Base-by-base conservation (phyloP, 2,329 filamentous ascomycete genomes). In the Fusarium keratoplasticum region DNA sequence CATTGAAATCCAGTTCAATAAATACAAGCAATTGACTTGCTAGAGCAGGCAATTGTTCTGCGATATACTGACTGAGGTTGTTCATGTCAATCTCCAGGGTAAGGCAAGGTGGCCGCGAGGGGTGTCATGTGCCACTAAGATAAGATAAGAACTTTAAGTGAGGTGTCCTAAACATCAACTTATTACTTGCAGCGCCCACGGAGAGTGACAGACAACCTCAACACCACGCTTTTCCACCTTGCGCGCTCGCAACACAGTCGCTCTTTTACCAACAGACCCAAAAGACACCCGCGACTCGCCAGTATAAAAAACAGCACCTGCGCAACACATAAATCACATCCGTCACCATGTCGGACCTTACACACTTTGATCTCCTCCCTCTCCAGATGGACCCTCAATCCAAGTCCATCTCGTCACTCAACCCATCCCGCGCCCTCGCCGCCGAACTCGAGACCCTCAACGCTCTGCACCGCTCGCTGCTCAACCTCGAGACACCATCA, bases 321-420 rank as follows among this genome's bases (percentile, higher is more conserved):
- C 20, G 16, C 20, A 40, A 29, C 50, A 18, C 40, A 11, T 13
- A 14, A 42, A 66, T 7, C 40, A 65, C 47, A 65, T 58, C 68
- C 64, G 70, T 61, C 71, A 82, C 61, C 63, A 90, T 90, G 88
- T 86, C 87, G n/a, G 87, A 90, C 80, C 84, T 87, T 75, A 91
- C 93, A 70, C 91, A 91, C 77, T 98, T 96, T 88, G 94, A 91
- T 77, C 90, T 95, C 78, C 91, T 97, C 80, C 94, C 95, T 40
- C 87, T 99, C 62, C 87, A 90, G 72, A 89, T 98, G 83, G 93
- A 98, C 86, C 90, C 94, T n/a, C 83, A 91, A 76, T 93, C 93
- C 80, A 97, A 98, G 86, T 87, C 91, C 77, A 88, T 98, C 81
- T 83, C 87, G 22, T 81, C 86, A 20, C 82, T 85, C 58, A 80